phyloP scores from a whole-genome alignment of 208 protist genomes.

The Leptomonas seymouri region DNA sequence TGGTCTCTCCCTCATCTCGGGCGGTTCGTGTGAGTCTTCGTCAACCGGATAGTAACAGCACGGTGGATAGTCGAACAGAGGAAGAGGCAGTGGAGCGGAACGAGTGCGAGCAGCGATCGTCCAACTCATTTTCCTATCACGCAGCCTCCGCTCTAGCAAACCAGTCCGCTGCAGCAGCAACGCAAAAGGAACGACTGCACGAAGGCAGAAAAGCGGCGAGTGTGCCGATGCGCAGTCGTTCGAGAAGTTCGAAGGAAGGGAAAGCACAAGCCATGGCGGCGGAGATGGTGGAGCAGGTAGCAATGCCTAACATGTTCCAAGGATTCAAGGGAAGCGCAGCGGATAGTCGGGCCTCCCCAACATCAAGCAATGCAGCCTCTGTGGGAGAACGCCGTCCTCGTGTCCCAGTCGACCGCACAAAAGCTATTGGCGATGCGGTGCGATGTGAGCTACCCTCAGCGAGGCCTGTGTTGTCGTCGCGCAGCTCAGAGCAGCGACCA shows the following conservation, averaged over 20 bases:
- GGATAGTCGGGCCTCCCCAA: background rate
- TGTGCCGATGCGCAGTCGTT: background rate
- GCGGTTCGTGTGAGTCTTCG: background rate
- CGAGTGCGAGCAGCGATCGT: background rate
- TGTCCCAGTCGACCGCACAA: background rate
- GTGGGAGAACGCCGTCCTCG: too few species aligned
- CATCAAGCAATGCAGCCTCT: background rate
- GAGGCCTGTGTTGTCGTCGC: background rate
- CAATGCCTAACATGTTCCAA: too few species aligned
- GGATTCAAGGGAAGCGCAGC: background rate
- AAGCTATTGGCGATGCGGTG: background rate
- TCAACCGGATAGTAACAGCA: background rate
- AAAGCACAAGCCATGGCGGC: too few species aligned
- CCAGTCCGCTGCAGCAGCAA: background rate
- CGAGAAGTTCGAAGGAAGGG: background rate
- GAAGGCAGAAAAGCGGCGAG: background rate
- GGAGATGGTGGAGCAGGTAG: background rate
- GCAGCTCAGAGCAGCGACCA: slow-evolving; percentile 7
- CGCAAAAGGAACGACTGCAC: background rate
- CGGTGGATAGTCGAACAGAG: background rate
- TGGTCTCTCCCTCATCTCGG: background rate
- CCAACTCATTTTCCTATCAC: background rate
- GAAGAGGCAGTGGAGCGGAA: background rate
- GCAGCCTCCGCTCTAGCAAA: background rate
- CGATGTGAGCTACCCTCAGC: background rate